Base-by-base conservation (phyloP, 163 green algal genomes). In the Prototheca cutis region DNA sequence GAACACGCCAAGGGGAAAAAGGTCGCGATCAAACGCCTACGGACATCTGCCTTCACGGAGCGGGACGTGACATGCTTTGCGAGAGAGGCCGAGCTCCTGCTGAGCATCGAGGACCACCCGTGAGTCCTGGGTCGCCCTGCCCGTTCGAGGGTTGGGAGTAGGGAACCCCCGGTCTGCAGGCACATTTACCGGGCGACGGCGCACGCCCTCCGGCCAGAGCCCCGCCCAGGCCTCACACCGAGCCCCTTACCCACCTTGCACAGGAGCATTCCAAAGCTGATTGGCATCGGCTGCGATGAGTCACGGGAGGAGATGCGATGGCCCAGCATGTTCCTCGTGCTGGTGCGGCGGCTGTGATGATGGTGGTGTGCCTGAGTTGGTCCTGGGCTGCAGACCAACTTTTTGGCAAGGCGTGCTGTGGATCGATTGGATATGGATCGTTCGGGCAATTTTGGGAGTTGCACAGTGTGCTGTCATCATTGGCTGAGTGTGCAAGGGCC, bases 321-420 rank as follows among this genome's bases (percentile, higher is more conserved):
- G 52, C 52, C 52, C 5, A 45, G 29, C 52, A 40, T 58, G 52
- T 58, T 58, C 29, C 15, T 58, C 17, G 52, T 58, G 18, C 23
- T 51, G 42, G 42, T 51, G 17, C 6, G 42, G 23, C 6, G 42
- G 42, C 13, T 8, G 36, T n/a, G n/a, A 45, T 45, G 8, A 13
- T 45, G 36, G 17, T 51, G 10, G 10, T 51, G 42, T 21, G 36
- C 36, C 10, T 8, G 10, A 45, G 10, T 45, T 45, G 8, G 8
- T n/a, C n/a, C n/a, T n/a, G n/a, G n/a, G n/a, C n/a, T n/a, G n/a
- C n/a, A n/a, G n/a, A n/a, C n/a, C 36, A 21, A 45, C 36, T 45
- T 45, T 45, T 45, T n/a, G n/a, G n/a, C n/a, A n/a, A n/a, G n/a
- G n/a, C n/a, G n/a, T n/a, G n/a, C n/a, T n/a, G n/a, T n/a, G n/a